phyloP scores from a whole-genome alignment of 257 asterid species.

The Jacaranda mimosifolia region DNA sequence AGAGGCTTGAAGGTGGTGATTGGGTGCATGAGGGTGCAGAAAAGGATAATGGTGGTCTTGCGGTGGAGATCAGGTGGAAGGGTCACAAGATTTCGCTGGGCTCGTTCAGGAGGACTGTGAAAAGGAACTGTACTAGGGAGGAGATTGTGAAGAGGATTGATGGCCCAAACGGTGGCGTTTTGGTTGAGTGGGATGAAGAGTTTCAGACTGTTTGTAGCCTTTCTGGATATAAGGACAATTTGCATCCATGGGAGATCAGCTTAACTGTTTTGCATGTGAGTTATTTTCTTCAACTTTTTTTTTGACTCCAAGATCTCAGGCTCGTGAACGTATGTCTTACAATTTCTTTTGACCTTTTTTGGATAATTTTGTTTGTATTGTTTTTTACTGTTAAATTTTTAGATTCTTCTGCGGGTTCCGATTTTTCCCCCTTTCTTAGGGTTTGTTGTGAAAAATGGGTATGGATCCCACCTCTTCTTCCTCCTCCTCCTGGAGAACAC shows the following conservation, averaged over 20 bases:
- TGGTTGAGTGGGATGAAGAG: conserved; percentile 90
- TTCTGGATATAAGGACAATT: conserved; percentile 79
- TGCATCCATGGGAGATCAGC: conserved; percentile 92
- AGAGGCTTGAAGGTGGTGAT: conserved; percentile 66
- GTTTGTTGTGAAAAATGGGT: conserved; percentile 31
- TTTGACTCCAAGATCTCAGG: conserved; percentile 32
- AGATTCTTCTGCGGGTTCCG: conserved; percentile 24
- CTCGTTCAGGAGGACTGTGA: conserved; percentile 64
- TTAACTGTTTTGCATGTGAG: conserved; percentile 87
- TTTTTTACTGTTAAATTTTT: neutral
- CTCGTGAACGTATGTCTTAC: conserved; percentile 22
- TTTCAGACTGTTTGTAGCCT: conserved; percentile 71
- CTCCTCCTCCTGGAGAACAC: neutral
- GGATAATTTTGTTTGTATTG: neutral
- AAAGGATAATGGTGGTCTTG: conserved; percentile 58
- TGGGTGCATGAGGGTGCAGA: conserved; percentile 65
- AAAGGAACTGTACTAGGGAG: conserved; percentile 72
- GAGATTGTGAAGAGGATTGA: conserved; percentile 45
- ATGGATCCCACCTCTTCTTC: conserved; percentile 7
- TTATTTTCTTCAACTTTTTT: conserved; percentile 18
- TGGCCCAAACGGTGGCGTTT: conserved; percentile 55
- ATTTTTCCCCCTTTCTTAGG: conserved; percentile 16
- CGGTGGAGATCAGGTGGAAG: conserved; percentile 76
- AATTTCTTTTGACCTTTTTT: conserved; percentile 11
- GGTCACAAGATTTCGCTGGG: conserved; percentile 64